A percentile compares a stretch with the other conserved stretches of the same genome.
Evolutionary conservation across 805 yeast genomes (phyloP).

Genomic region (Isabelozyma gotoi): DNA sequence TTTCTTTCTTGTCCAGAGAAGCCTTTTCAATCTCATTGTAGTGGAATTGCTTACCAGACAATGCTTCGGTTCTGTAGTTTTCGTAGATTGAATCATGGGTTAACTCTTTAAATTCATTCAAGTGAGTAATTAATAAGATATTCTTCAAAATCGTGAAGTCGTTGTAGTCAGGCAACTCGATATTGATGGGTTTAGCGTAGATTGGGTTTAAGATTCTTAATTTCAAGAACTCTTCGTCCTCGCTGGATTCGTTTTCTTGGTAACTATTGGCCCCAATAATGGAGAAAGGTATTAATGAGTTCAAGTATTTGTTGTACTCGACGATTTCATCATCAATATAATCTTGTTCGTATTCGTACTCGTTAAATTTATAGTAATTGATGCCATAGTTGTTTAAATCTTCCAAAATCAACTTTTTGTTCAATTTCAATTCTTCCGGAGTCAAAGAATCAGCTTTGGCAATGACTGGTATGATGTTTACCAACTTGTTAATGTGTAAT

Average conservation of each 20-base stretch:
- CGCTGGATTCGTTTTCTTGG: conserved; percentile 30
- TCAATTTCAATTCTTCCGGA: conserved; percentile 50
- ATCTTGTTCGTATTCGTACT: conserved; percentile 53
- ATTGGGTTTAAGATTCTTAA: conserved; percentile 50
- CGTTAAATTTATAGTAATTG: conserved; percentile 71
- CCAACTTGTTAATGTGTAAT: conserved; percentile 40
- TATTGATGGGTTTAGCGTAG: conserved; percentile 57
- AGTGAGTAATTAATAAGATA: conserved; percentile 76
- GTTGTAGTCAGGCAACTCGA: conserved; percentile 70
- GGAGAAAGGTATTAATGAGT: conserved; percentile 65
- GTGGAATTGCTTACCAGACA: conserved; percentile 59
- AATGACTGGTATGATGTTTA: conserved; percentile 44
- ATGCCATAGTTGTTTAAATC: conserved; percentile 71
- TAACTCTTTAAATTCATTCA: conserved; percentile 83
- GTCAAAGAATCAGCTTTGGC: conserved; percentile 46
- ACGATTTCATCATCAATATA: conserved; percentile 61
- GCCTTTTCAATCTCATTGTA: conserved; percentile 16
- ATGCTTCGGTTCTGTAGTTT: conserved; percentile 83
- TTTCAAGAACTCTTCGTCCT: conserved; percentile 40
- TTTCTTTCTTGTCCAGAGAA: conserved; percentile 4
- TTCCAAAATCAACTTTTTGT: conserved; percentile 72
- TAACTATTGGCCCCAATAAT: conserved; percentile 68
- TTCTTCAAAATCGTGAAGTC: conserved; percentile 82
- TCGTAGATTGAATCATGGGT: conserved; percentile 88
- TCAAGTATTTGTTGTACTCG: conserved; percentile 63